A percentile compares a stretch with the other conserved stretches of the same genome.
These are phyloP conservation scores for Coemansia interrupta DNA, from an alignment of 192 early-diverging fungal genomes.

Conservation along the genomic window DNA sequence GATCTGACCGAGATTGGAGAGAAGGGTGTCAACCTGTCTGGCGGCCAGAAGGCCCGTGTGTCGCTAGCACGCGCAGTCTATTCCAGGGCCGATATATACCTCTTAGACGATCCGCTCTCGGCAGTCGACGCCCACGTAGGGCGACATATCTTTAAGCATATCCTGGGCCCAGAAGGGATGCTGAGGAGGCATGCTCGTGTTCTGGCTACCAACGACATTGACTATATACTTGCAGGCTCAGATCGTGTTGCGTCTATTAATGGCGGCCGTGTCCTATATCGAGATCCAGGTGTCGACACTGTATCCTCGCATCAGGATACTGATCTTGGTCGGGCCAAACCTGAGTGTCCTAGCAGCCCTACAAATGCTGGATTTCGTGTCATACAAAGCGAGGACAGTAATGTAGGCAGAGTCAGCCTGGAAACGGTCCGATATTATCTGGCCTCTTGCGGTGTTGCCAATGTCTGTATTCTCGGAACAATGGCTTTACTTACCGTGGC, in stretches of 20 bases:
- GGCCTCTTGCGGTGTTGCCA: constrained; percentile 59
- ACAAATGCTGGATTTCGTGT: too few relatives aligned
- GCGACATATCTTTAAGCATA: constrained; percentile 57
- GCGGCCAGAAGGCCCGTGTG: constrained; percentile 65
- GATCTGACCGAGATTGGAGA: constrained; percentile 63
- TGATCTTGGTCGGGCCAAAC: too few relatives aligned
- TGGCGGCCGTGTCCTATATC: constrained; percentile 31
- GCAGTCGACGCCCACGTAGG: constrained; percentile 68
- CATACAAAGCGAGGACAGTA: too few relatives aligned
- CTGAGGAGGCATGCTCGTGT: constrained; percentile 54
- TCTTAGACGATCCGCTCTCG: constrained; percentile 72
- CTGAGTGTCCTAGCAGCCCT: too few relatives aligned
- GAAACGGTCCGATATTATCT: too few relatives aligned
- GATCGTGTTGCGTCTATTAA: constrained; percentile 51
- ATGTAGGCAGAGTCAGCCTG: too few relatives aligned
- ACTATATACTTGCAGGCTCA: constrained; percentile 46
- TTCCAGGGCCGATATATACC: constrained; percentile 60
- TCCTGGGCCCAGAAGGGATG: constrained; percentile 51
- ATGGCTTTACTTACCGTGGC: constrained; percentile 58
- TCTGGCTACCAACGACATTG: constrained; percentile 59
- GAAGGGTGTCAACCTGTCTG: constrained; percentile 62
- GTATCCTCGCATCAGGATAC: too few relatives aligned
- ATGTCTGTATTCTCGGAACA: constrained; percentile 57
- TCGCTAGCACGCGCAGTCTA: constrained; percentile 66
- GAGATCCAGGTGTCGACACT: constrained; percentile 40